Conservation (phyloP, 2,329 filamentous ascomycete genomes). For the Fusarium anthophilum region DNA sequence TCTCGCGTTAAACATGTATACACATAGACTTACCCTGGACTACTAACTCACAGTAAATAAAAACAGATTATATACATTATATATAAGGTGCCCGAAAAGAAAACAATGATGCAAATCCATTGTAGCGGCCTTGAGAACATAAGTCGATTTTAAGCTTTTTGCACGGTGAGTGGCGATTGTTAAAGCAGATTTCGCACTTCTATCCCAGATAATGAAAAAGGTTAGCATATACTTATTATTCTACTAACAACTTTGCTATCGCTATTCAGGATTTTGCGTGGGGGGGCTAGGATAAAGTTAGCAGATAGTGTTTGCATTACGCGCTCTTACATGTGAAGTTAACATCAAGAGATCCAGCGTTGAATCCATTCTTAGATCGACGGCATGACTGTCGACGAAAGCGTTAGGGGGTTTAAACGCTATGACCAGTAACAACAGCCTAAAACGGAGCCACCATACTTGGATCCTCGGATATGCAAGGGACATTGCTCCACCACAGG, state of each 20-base stretch:
- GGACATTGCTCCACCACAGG: neutral
- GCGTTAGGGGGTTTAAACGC: neutral
- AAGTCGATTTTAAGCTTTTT: neutral
- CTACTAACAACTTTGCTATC: too few species aligned
- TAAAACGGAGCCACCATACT: neutral
- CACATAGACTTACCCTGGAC: neutral
- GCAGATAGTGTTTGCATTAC: neutral
- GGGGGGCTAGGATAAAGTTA: too few species aligned
- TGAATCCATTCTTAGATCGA: neutral
- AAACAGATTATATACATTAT: neutral
- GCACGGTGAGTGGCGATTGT: accelerated
- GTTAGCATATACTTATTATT: too few species aligned
- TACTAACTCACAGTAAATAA: neutral
- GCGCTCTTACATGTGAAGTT: neutral
- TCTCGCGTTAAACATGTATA: neutral
- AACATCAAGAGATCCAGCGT: neutral
- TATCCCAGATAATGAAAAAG: too few species aligned
- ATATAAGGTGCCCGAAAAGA: accelerated
- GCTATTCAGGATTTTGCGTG: too few species aligned
- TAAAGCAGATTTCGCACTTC: too few species aligned
- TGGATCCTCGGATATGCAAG: neutral
- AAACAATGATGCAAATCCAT: neutral
- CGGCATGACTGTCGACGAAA: neutral
- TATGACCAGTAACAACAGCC: neutral
- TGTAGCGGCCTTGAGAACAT: accelerated